Percentiles rank a stretch among this genome's conserved stretches.
Evolutionary conservation across 2,329 filamentous ascomycete species (phyloP).

Genomic region (Stemphylium vesicarium): DNA sequence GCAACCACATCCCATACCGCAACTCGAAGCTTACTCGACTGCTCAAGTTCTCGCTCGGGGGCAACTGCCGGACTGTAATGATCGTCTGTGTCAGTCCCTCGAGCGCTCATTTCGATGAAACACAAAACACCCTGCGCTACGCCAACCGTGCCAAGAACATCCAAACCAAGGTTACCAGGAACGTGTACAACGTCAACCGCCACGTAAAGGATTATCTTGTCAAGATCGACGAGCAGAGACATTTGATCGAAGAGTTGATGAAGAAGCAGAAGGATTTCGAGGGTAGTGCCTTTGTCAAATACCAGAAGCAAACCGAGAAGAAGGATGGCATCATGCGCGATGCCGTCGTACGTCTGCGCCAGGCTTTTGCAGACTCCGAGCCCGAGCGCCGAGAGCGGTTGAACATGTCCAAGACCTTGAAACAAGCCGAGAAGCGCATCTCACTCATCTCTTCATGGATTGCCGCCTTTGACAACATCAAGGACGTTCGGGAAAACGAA

Average conservation of each 20-base stretch:
- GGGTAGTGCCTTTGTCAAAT: conserved; percentile 80
- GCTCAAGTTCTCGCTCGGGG: conserved; percentile 94
- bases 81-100: conserved; percentile 98
- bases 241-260: conserved; percentile 94
- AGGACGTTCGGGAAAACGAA: conserved; percentile 72
- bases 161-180: conserved; percentile 98
- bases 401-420: conserved; percentile 79
- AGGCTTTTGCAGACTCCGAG: conserved; percentile 81
- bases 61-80: conserved; percentile 99
- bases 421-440: conserved; percentile 84
- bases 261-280: conserved; percentile 92
- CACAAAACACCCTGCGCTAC: conserved; percentile 95
- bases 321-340: conserved; percentile 77
- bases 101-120: conserved; percentile 96
- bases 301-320: conserved; percentile 89
- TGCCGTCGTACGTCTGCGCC: conserved; percentile 78
- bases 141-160: conserved; percentile 99
- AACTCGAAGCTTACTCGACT: conserved; percentile 97
- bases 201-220: conserved; percentile 99
- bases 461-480: conserved; percentile 84
- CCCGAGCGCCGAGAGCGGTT: conserved; percentile 80
- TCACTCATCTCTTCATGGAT: conserved; percentile 90
- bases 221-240: conserved; percentile 98
- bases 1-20: conserved; percentile 93
- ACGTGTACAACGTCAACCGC: conserved; percentile 98